Conservation (phyloP, 345 rosid species). For the Hibiscus syriacus region DNA sequence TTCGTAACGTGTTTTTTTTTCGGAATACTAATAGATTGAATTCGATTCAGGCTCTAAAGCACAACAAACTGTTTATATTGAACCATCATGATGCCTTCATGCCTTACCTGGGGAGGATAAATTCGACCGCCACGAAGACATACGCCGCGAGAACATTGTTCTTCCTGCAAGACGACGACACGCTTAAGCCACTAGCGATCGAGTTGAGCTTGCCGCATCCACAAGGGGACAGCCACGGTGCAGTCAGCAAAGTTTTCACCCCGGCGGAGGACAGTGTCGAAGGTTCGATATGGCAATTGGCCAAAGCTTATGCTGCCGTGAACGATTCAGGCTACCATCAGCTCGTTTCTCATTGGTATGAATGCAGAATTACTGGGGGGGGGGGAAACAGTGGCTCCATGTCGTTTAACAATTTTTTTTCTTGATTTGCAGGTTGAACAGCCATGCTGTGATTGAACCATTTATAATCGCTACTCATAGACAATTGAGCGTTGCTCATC, state of each 20-base stretch:
- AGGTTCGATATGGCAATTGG: constrained; percentile 77
- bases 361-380: background rate
- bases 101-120: constrained; percentile 58
- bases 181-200: constrained; percentile 70
- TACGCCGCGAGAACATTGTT: constrained; percentile 74
- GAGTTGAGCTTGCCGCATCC: constrained; percentile 88
- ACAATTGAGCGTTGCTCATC: constrained; percentile 75
- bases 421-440: constrained; percentile 52
- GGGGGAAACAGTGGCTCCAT: background rate
- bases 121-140: constrained; percentile 73
- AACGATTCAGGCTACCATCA: constrained; percentile 92
- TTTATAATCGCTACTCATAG: constrained; percentile 72
- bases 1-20: background rate
- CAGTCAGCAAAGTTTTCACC: constrained; percentile 65
- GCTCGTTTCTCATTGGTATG: constrained; percentile 85
- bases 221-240: constrained; percentile 59
- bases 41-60: constrained; percentile 60
- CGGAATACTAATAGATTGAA: background rate
- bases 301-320: constrained; percentile 87
- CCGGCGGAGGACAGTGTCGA: constrained; percentile 53
- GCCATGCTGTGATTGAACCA: constrained; percentile 88
- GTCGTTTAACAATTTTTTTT: background rate
- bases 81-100: constrained; percentile 79
- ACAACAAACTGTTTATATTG: constrained; percentile 55
- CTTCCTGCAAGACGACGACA: constrained; percentile 60